A percentile compares a stretch with the other conserved stretches of the same genome.
Evolutionary conservation across 176 grass and related monocot genomes (phyloP).

Genomic region (Paspalum vaginatum): DNA sequence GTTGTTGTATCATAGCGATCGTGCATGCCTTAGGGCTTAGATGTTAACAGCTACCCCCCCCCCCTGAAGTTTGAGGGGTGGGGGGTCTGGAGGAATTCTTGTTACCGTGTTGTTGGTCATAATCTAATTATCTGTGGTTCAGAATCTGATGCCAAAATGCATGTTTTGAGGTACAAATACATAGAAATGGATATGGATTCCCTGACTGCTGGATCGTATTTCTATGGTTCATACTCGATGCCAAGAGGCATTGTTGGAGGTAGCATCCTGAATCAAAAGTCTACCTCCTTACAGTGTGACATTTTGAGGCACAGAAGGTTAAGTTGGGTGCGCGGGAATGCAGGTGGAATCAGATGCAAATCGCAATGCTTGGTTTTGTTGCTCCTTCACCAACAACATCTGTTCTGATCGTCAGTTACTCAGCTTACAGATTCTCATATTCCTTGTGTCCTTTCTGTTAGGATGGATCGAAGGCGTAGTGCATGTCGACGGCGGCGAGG

Average conservation of each 20-base stretch:
- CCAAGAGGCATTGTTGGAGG: no score
- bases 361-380: background rate
- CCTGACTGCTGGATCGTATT: no score
- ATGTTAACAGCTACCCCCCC: slow-evolving; percentile 8
- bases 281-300: background rate
- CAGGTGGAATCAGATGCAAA: background rate
- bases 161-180: background rate
- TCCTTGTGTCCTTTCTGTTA: background rate
- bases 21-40: slow-evolving; percentile 6
- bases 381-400: background rate
- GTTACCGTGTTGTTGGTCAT: slow-evolving; percentile 13
- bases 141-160: slow-evolving; percentile 25
- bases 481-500: slow-evolving; percentile 60
- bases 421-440: background rate
- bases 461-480: slow-evolving; percentile 69
- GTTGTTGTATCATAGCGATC: background rate
- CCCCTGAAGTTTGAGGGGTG: background rate
- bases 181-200: no score
- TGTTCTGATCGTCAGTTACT: background rate
- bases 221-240: no score
- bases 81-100: background rate
- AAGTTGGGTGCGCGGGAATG: background rate
- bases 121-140: background rate
- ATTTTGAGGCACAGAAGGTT: background rate
- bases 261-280: background rate